Base-by-base conservation (phyloP, 2,329 filamentous ascomycete genomes). In the Hirsutella minnesotensis region DNA sequence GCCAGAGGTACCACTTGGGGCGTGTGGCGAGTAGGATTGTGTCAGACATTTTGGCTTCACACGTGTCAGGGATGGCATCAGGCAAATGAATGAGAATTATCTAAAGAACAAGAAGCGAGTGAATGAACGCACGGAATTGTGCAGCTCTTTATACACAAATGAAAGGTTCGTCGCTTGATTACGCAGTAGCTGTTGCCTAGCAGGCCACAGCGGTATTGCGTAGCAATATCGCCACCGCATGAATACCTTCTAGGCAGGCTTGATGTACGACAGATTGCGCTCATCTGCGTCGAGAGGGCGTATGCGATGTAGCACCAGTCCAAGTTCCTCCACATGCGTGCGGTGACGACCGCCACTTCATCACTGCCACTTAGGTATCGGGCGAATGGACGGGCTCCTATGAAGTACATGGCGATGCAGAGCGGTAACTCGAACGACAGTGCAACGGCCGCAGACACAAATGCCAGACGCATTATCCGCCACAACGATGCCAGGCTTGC, bases 271-370 rank as follows among this genome's bases (percentile, higher is more conserved):
- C 27, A 8, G 27, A 29, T 13, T 0, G 77, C 72, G 0, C 79
- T 77, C 0, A 86, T 61, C 51, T 85, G 79, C 1, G 74, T 83
- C 1, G 74, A 77, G 16, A 76, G 56, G 0, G 77, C 81, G 46
- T 83, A 86, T 54, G 83, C 75, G 22, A 86, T 72, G 52, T 86
- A 86, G 52, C 80, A 86, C 72, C 72, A 78, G 49, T 79, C 73
- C 8, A 77, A 71, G 0, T 67, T 72, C 43, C 64, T 56, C 64
- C 81, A 85, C 79, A 86, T 87, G 20, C 75, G 69, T 4, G 70
- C 70, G 0, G 77, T 77, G 33, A 86, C 77, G 0, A 60, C 53
- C 0, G 81, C 73, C 0, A 86, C 80, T 0, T 63, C 56, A 1
- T 69, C 60, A 0, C 73, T 79, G 1, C 62, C 66, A 9, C 75